Evolutionary conservation across 2,329 filamentous ascomycete genomes (phyloP).

Genomic region (Claviceps pusilla): DNA sequence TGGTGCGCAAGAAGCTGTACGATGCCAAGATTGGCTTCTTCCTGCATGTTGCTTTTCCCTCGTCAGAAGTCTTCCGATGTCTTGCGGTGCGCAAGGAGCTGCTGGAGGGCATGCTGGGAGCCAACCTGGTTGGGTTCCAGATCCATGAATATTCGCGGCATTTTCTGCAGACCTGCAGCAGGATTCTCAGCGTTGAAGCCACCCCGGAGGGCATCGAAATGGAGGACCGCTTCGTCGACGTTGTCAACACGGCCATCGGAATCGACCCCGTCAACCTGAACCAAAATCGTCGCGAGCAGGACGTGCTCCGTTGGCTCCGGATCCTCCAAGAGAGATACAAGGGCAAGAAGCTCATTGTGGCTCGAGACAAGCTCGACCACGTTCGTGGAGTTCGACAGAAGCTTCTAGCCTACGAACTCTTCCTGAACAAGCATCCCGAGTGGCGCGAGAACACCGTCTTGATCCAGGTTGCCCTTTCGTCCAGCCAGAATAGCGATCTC

Average conservation of each 20-base stretch:
- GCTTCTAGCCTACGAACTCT: conserved; percentile 79
- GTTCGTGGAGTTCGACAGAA: conserved; percentile 90
- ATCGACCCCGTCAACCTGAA: conserved; percentile 71
- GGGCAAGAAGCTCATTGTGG: conserved; percentile 81
- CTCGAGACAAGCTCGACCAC: conserved; percentile 84
- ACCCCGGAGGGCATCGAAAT: conserved; percentile 77
- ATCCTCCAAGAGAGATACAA: conserved; percentile 72
- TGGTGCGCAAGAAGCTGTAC: conserved; percentile 79
- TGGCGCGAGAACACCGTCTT: conserved; percentile 80
- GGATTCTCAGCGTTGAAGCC: conserved; percentile 78
- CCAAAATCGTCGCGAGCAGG: conserved; percentile 52
- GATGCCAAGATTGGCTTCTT: conserved; percentile 96
- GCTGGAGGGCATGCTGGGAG: conserved; percentile 81
- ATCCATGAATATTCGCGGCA: conserved; percentile 86
- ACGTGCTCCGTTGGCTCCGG: conserved; percentile 64
- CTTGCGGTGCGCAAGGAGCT: conserved; percentile 74
- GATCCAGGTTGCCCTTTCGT: conserved; percentile 86
- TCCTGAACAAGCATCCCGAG: conserved; percentile 83
- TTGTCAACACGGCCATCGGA: conserved; percentile 72
- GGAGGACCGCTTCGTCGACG: conserved; percentile 85
- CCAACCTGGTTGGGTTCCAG: conserved; percentile 87
- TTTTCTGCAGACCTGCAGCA: conserved; percentile 90
- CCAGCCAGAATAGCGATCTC: conserved; percentile 74
- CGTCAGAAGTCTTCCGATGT: conserved; percentile 89
- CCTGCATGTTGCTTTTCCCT: conserved; percentile 86